Base-by-base conservation (phyloP, 2,329 filamentous ascomycete species). In the Aspergillus candidus region DNA sequence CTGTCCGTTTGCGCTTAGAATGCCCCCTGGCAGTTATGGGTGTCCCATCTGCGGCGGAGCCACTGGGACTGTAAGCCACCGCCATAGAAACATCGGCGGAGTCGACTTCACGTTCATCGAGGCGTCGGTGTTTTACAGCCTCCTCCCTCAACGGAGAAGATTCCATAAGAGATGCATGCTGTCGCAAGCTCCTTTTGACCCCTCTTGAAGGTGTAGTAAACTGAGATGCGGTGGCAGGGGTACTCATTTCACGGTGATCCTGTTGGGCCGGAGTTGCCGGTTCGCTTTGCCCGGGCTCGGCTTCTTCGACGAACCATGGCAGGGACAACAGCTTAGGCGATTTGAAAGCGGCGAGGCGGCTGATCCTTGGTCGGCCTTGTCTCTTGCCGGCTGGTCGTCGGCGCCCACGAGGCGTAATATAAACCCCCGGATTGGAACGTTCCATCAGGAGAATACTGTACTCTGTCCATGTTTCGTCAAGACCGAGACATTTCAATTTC, bases 391-490 rank as follows among this genome's bases (percentile, higher is more conserved):
- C 53, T 14, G 67, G 63, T 40, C 66, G 58, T 31, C 67, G 60
- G 43, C 60, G 64, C 13, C 68, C 68, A 32, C 53, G 54, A 4
- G 65, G 57, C 10, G 70, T 71, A 17, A 72, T 44, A 45, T 70
- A 72, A 10, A 71, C 57, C 8, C 71, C 70, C 11, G 66, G 57
- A 3, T 44, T 49, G 11, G 60, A 54, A n/a, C 65, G 63, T 22
- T 69, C 60, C 37, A 69, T 62, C 4, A 65, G 43, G 3, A 67
- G 44, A 17, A 65, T 56, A 29, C 54, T 67, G 44, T 69, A 70
- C 45, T 68, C 64, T 1, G 67, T 69, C 65, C 65, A 71, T 2
- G 57, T 60, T 40, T 68, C 63, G 46, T 70, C 67, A 46, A 69
- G 50, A 1, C 68, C 68, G 41, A 65, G 53, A 15, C 65, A 61